phyloP scores from a whole-genome alignment of 768 basidiomycete genomes.

The Pleurotus salmoneostramineus region DNA sequence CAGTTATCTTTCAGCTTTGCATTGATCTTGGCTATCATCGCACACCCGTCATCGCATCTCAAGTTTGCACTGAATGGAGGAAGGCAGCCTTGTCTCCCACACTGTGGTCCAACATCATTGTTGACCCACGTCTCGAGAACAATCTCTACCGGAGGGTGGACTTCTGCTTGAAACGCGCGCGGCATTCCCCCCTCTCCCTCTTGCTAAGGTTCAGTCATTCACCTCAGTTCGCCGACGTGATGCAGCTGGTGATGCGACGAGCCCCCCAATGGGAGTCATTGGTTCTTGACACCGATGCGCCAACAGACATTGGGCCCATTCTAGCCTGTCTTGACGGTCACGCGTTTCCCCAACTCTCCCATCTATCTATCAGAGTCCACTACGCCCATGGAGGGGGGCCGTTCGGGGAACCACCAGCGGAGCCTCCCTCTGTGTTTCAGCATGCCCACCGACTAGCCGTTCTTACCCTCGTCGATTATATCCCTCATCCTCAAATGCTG shows the following conservation, averaged over 20 bases:
- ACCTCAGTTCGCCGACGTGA: constrained; percentile 26
- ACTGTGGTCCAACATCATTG: constrained; percentile 55
- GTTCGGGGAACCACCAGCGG: background rate
- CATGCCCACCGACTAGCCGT: constrained; percentile 29
- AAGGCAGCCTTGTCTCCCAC: constrained; percentile 45
- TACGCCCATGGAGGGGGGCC: constrained; percentile 1
- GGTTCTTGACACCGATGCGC: constrained; percentile 30
- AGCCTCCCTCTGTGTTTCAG: constrained; percentile 24
- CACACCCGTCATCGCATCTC: constrained; percentile 51
- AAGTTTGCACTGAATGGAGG: constrained; percentile 59
- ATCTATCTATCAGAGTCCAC: background rate
- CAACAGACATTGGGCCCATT: constrained; percentile 34
- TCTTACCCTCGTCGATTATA: constrained; percentile 29
- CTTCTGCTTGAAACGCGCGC: constrained; percentile 49
- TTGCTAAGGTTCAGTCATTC: constrained; percentile 32
- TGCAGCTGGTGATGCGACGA: constrained; percentile 35
- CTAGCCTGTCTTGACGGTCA: constrained; percentile 28
- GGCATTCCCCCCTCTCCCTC: constrained; percentile 39
- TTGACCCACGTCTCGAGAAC: constrained; percentile 36
- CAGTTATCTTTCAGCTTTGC: constrained; percentile 49
- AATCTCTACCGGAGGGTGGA: constrained; percentile 37
- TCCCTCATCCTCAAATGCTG: constrained; percentile 28
- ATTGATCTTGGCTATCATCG: constrained; percentile 47
- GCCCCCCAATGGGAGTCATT: constrained; percentile 42
- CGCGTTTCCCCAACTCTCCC: constrained; percentile 29